These are phyloP conservation scores for Aspergillus pseudonomiae DNA, from an alignment of 2,329 filamentous ascomycete genomes.

Conservation along the genomic window DNA sequence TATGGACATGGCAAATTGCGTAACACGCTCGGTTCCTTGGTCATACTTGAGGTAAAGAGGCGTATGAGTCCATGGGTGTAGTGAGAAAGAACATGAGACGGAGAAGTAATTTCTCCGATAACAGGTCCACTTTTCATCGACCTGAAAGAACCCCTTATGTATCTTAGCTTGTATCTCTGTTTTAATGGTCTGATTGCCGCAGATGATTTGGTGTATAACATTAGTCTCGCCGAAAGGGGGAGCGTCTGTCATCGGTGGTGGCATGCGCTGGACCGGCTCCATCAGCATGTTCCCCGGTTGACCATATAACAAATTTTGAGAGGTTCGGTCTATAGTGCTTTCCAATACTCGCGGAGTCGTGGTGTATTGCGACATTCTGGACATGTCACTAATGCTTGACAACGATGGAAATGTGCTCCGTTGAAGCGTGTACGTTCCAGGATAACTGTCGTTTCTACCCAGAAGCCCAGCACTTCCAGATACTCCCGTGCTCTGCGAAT, in stretches of 20 bases:
- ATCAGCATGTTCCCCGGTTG: slow-evolving; percentile 26
- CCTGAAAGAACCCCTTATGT: slow-evolving; percentile 85
- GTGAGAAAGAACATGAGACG: slow-evolving; percentile 75
- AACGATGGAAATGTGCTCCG: slow-evolving; percentile 36
- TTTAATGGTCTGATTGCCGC: slow-evolving; percentile 56
- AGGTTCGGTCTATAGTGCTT: slow-evolving; percentile 32
- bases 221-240: slow-evolving; percentile 48
- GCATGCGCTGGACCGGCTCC: slow-evolving; percentile 31
- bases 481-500: slow-evolving; percentile 33
- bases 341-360: slow-evolving; percentile 37
- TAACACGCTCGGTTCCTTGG: slow-evolving; percentile 60
- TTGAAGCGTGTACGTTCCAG: slow-evolving; percentile 37
- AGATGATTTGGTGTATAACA: slow-evolving; percentile 38
- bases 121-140: slow-evolving; percentile 85
- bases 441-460: slow-evolving; percentile 45
- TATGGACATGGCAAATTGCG: slow-evolving; percentile 79
- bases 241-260: slow-evolving; percentile 39
- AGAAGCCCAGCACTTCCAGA: slow-evolving; percentile 34
- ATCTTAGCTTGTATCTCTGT: slow-evolving; percentile 78
- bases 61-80: slow-evolving; percentile 63
- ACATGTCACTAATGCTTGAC: slow-evolving; percentile 35
- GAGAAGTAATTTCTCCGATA: slow-evolving; percentile 91
- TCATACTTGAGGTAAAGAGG: slow-evolving; percentile 61
- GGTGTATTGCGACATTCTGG: slow-evolving; percentile 37
- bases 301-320: slow-evolving; percentile 34